Conservation (phyloP, 441 rosid genomes). For the Adansonia madagascariensis region DNA sequence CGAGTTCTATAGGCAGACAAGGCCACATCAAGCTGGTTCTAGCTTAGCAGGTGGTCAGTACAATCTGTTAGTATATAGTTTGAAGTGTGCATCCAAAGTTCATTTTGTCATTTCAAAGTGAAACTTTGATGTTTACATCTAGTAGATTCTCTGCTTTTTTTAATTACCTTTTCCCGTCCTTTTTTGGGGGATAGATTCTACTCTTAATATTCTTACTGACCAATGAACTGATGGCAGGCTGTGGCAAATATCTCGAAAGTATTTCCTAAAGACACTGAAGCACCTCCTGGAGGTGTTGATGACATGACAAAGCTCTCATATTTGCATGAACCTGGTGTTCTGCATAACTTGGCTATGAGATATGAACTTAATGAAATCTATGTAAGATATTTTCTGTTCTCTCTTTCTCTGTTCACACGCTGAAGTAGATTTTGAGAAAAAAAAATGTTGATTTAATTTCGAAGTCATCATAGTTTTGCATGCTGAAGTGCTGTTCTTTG, state of each 20-base stretch:
- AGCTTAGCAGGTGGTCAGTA: conserved; percentile 10
- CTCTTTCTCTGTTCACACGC: background rate
- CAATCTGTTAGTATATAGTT: conserved; percentile 19
- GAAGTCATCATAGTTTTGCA: background rate
- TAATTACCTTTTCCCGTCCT: conserved; percentile 2
- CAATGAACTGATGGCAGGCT: conserved; percentile 45
- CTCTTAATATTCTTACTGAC: background rate
- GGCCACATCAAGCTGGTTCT: background rate
- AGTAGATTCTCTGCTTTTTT: background rate
- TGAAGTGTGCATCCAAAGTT: conserved; percentile 24
- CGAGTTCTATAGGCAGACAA: conserved; percentile 20
- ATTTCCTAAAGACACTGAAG: conserved; percentile 73
- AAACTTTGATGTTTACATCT: conserved; percentile 12
- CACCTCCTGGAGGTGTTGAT: conserved; percentile 70
- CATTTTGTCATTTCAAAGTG: conserved; percentile 29
- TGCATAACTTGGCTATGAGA: conserved; percentile 62
- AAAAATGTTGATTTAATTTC: conserved; percentile 8
- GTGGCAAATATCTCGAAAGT: conserved; percentile 52
- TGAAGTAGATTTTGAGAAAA: conserved; percentile 19
- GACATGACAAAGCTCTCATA: conserved; percentile 83
- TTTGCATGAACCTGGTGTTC: conserved; percentile 81
- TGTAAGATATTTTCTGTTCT: conserved; percentile 44
- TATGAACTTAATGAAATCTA: conserved; percentile 78
- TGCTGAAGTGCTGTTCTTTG: conserved; percentile 25
- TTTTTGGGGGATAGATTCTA: background rate